Conservation (phyloP, 768 basidiomycete species). For the Amyloporia xantha region DNA sequence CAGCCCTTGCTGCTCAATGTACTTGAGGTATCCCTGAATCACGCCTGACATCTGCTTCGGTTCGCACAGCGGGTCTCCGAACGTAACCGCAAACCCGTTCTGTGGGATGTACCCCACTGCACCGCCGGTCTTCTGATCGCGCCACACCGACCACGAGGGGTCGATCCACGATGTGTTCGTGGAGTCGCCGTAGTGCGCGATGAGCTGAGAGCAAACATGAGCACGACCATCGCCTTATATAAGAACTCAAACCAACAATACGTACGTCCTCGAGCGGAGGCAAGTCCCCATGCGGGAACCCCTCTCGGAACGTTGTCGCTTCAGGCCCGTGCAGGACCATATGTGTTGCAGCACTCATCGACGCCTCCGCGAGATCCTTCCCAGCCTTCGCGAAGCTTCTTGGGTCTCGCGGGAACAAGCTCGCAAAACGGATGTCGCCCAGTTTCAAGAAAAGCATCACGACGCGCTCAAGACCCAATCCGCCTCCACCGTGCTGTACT, state of each 20-base stretch:
- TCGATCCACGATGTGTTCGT: conserved; percentile 71
- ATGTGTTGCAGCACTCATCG: conserved; percentile 17
- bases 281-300: conserved; percentile 20
- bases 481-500: conserved; percentile 79
- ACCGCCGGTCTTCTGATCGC: conserved; percentile 46
- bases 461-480: conserved; percentile 90
- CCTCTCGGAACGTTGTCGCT: conserved; percentile 20
- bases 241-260: background rate
- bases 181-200: conserved; percentile 61
- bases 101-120: conserved; percentile 55
- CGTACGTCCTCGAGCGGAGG: conserved; percentile 28
- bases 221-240: background rate
- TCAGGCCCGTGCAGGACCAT: conserved; percentile 25
- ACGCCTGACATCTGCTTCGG: conserved; percentile 32
- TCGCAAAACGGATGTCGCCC: conserved; percentile 87
- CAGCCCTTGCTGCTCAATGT: conserved; percentile 34
- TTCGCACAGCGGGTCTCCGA: conserved; percentile 54
- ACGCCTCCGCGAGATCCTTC: conserved; percentile 19
- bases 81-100: conserved; percentile 49
- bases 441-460: conserved; percentile 97
- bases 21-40: conserved; percentile 41
- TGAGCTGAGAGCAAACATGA: conserved; percentile 38
- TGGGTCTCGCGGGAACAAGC: conserved; percentile 94
- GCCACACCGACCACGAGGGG: conserved; percentile 41
- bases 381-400: conserved; percentile 54